Percentiles rank a stretch among this genome's conserved stretches.
Conservation (phyloP, 169 alveolate genomes). For the Cryptosporidium felis region DNA sequence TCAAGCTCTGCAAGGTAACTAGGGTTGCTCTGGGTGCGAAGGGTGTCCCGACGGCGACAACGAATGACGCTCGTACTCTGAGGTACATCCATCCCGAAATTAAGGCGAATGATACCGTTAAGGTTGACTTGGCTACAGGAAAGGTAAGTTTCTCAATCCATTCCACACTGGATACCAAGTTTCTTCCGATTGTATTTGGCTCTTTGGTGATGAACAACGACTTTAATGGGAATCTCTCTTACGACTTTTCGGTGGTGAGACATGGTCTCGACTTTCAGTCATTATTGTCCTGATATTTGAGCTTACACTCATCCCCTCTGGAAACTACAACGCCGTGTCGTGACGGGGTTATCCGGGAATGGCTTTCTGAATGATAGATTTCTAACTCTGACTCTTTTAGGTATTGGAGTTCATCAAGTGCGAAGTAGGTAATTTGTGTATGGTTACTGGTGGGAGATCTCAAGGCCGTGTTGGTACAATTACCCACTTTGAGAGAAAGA, state of each 20-base stretch:
- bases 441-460: slow-evolving; percentile 97
- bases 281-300: slow-evolving; percentile 53
- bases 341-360: neutral
- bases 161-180: neutral
- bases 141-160: slow-evolving; percentile 80
- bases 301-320: no score
- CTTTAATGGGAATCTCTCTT: slow-evolving; percentile 70
- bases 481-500: slow-evolving; percentile 94
- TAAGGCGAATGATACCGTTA: slow-evolving; percentile 95
- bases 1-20: slow-evolving; percentile 95
- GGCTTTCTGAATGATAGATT: neutral
- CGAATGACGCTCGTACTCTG: slow-evolving; percentile 98
- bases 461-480: slow-evolving; percentile 98
- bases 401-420: slow-evolving; percentile 91
- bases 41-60: slow-evolving; percentile 94
- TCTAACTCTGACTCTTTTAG: slow-evolving; percentile 17
- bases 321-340: neutral
- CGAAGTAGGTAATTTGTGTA: slow-evolving; percentile 93
- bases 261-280: slow-evolving; percentile 38
- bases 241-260: slow-evolving; percentile 36
- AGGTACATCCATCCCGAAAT: slow-evolving; percentile 98
- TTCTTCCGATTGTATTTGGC: no score
- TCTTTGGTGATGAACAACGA: slow-evolving; percentile 55
- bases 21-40: slow-evolving; percentile 94
- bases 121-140: slow-evolving; percentile 93